Evolutionary conservation across 495 filamentous ascomycete genomes (phyloP), one percentile per base, ranked within the genome.

Genomic region (Xylaria bambusicola): DNA sequence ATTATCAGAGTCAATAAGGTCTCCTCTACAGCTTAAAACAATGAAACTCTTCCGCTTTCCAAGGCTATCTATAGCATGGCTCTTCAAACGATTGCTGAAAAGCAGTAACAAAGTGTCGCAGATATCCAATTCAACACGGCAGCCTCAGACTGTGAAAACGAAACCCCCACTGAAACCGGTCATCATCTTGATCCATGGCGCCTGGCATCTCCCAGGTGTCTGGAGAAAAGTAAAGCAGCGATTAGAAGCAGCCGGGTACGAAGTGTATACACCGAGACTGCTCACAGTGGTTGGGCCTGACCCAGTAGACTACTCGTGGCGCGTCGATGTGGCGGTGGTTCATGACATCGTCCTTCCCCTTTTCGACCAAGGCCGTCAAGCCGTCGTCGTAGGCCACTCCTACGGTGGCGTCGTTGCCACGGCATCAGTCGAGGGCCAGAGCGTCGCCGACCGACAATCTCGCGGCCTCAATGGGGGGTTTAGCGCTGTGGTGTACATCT

Each of bases 401-500:
- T 77, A 77, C 47, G 75, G 76, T 35, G 75, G 76, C 20, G 56
- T 63, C 17, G 66, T 74, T 44, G 72, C 74, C 40, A 73, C 66
- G 1, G 68, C 71, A 38, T 74, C 75, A 4, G 45, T 71, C 26
- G 57, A 65, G 35, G 68, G 60, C 24, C 69, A 77, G 12, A 61
- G 60, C 20, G 24, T 64, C 29, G 23, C 48, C 35, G 63, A 63
- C 35, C 63, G 69, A 20, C 41, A 52, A 36, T 40, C 63, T 4
- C 24, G 47, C 3, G 66, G 66, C 13, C 61, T 60, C 18, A 18
- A 53, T 2, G 76, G 74, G 12, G 76, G 76, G 1, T 67, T 79
- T 23, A 67, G 71, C 26, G 69, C 73, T 21, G 60, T 77, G 13
- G 53, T 78, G 24, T 77, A 77, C 54, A 62, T 77, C 38, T 63